Base-by-base conservation (phyloP, 345 rosid species). In the Pistacia vera region DNA sequence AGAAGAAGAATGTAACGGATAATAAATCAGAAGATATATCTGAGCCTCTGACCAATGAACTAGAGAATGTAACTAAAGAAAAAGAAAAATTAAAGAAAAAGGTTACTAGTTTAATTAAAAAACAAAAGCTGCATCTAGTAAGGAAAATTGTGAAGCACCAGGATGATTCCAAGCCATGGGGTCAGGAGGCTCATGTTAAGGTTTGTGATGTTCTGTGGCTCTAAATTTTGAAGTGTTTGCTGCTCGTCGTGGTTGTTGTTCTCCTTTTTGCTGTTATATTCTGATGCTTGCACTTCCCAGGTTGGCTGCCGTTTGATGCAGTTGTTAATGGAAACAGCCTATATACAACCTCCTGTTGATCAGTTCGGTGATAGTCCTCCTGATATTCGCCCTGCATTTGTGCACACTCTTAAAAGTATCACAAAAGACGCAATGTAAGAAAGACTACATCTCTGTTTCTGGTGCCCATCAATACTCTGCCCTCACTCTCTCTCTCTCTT, bases 361-460 rank as follows among this genome's bases (percentile, higher is more conserved):
- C 91, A 89, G 77, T 66, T 85, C 73, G 93, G 89, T n/a, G 97
- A 89, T 83, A 86, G 79, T 80, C 91, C 92, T 38, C 97, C 91
- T 70, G 96, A 94, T 70, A 79, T 94, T 81, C 95, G 95, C 38
- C 99, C 99, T 73, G 99, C 99, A 77, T 97, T 97, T 85, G 75
- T 76, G 77, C 98, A 97, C 75, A 44, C 85, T 77, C 77, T 83
- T 3, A 89, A 84, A 86, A 91, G 76, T 80, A 75, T 94, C 77
- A 83, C 83, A 64, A 83, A 83, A 66, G 98, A 93, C 12, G 76
- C 87, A 72, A 83, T 83, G 99, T 95, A 74, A 81, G 96, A 75
- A 77, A 76, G 56, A 57, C 61, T 70, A 38, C 17, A 12, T 58
- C 72, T 73, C 65, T 66, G 20, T 60, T 79, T 58, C 63, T 77